phyloP scores from a whole-genome alignment of 192 early-diverging fungal species.

The Podila epicladia region DNA sequence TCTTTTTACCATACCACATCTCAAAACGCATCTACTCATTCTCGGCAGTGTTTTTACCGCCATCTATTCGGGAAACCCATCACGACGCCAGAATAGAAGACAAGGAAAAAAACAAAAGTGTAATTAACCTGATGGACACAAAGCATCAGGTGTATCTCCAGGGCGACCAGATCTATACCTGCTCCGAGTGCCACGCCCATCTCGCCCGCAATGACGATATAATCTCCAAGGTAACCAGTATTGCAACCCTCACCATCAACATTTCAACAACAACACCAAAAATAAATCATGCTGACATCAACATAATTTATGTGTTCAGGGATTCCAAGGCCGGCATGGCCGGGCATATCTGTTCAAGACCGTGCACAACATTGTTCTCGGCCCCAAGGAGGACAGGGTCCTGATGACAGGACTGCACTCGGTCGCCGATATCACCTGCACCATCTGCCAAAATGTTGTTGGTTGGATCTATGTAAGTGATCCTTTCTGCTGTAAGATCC shows the following conservation, averaged over 20 bases:
- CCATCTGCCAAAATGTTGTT: constrained; percentile 57
- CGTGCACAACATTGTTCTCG: constrained; percentile 62
- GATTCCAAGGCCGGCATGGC: constrained; percentile 64
- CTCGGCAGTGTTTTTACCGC: too few species aligned
- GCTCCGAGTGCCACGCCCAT: constrained; percentile 63
- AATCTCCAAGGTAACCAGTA: constrained; percentile 58
- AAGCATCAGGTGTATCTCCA: constrained; percentile 57
- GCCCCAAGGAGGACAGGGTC: constrained; percentile 63
- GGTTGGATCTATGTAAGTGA: constrained; percentile 69
- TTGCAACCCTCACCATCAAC: background rate
- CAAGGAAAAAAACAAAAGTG: background rate
- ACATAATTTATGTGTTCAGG: constrained; percentile 14
- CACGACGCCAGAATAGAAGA: background rate
- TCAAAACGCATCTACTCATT: constrained; percentile 5
- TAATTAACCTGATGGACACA: background rate
- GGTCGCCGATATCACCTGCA: constrained; percentile 65
- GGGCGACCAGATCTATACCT: constrained; percentile 60
- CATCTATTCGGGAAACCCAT: background rate
- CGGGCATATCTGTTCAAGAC: constrained; percentile 63
- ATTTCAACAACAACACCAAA: background rate
- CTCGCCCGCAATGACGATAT: constrained; percentile 64
- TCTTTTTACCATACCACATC: background rate
- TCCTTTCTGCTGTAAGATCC: background rate
- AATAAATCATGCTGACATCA: background rate
- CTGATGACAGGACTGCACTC: constrained; percentile 68